Percentiles rank a stretch among this genome's conserved stretches.
phyloP scores from a whole-genome alignment of 2,329 filamentous ascomycete species.

The Nemania sp. region DNA sequence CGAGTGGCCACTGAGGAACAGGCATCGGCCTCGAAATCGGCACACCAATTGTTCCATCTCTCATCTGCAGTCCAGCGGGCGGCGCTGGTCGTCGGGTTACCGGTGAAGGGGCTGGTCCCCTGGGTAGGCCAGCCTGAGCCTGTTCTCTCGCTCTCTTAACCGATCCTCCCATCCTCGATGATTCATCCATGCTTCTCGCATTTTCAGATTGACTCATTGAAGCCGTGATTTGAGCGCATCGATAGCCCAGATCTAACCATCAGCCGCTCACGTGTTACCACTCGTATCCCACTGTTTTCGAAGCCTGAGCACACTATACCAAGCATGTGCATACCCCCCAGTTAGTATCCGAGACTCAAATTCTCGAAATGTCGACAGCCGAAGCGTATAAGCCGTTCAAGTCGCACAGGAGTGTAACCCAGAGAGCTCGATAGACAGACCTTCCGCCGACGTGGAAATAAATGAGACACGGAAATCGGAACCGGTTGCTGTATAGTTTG shows the following conservation, averaged over 20 bases:
- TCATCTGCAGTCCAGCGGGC: slow-evolving; percentile 52
- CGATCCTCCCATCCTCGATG: slow-evolving; percentile 59
- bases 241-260: slow-evolving; percentile 40
- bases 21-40: slow-evolving; percentile 63
- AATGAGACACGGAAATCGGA: slow-evolving; percentile 25
- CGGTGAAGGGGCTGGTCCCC: slow-evolving; percentile 48
- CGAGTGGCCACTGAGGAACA: slow-evolving; percentile 55
- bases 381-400: slow-evolving; percentile 16
- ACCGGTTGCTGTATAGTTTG: slow-evolving; percentile 15
- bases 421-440: slow-evolving; percentile 7
- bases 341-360: slow-evolving; percentile 32
- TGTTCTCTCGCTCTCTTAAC: slow-evolving; percentile 67
- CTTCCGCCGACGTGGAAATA: slow-evolving; percentile 34
- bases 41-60: slow-evolving; percentile 55
- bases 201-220: slow-evolving; percentile 69
- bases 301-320: slow-evolving; percentile 38
- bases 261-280: slow-evolving; percentile 42
- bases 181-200: slow-evolving; percentile 65
- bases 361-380: slow-evolving; percentile 40
- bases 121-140: slow-evolving; percentile 57
- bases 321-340: slow-evolving; percentile 42
- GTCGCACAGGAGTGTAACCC: slow-evolving; percentile 24
- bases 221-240: slow-evolving; percentile 48
- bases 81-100: slow-evolving; percentile 53
- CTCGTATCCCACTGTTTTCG: slow-evolving; percentile 38